phyloP scores from a whole-genome alignment of 2,329 filamentous ascomycete genomes.

The Scytalidium lignicola region DNA sequence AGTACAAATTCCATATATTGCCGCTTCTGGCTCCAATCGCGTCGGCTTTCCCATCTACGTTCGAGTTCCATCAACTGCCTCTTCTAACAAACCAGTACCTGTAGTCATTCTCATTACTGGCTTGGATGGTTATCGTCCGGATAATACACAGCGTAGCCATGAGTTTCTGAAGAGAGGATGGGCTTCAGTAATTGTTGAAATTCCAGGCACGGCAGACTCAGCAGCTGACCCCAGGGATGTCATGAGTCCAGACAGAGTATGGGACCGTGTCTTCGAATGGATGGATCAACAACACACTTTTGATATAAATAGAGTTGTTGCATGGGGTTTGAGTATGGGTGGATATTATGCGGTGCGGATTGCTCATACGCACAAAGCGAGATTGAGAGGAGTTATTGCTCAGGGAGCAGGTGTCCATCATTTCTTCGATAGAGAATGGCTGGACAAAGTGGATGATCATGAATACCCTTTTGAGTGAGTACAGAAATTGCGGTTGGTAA shows the following conservation, averaged over 20 bases:
- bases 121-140: conserved; percentile 57
- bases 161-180: conserved; percentile 60
- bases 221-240: conserved; percentile 59
- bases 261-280: conserved; percentile 58
- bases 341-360: conserved; percentile 64
- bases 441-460: conserved; percentile 57
- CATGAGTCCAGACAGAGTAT: conserved; percentile 53
- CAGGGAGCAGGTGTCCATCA: conserved; percentile 60
- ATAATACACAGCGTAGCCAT: conserved; percentile 55
- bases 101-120: conserved; percentile 55
- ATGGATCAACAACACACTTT: conserved; percentile 45
- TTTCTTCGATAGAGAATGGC: conserved; percentile 55
- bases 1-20: conserved; percentile 54
- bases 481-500: not conserved
- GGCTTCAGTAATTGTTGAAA: conserved; percentile 58
- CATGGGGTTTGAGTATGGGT: conserved; percentile 61
- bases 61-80: conserved; percentile 47
- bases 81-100: conserved; percentile 32
- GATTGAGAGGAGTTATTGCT: conserved; percentile 51
- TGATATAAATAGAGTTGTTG: conserved; percentile 51
- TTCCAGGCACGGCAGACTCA: conserved; percentile 63
- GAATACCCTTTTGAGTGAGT: conserved; percentile 58
- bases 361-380: conserved; percentile 59
- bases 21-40: conserved; percentile 40
- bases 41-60: conserved; percentile 58